phyloP scores from a whole-genome alignment of 345 rosid genomes.

The Toxicodendron radicans region DNA sequence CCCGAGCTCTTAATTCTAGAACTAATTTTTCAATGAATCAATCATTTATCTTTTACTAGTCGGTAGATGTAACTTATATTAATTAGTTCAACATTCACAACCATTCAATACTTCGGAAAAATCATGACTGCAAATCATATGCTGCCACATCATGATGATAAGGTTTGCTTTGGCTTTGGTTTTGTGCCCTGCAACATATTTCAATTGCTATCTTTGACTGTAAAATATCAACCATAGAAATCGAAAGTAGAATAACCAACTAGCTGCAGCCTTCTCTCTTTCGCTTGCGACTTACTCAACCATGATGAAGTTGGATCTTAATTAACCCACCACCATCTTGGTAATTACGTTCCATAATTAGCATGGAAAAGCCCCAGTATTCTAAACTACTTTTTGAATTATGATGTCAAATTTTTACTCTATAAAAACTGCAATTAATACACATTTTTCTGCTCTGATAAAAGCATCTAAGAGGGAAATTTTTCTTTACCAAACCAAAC shows the following conservation, averaged over 20 bases:
- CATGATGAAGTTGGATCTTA: constrained; percentile 2
- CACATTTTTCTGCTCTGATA: not conserved
- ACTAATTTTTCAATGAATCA: not conserved
- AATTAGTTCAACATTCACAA: not conserved
- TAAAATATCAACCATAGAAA: not conserved
- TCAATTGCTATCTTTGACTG: constrained; percentile 9
- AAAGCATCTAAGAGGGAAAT: too few species aligned
- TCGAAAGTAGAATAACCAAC: not conserved
- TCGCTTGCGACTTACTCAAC: constrained; percentile 34
- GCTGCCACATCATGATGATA: constrained; percentile 24
- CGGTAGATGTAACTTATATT: not conserved
- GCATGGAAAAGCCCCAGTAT: not conserved
- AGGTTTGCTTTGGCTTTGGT: constrained; percentile 12
- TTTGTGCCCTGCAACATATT: constrained; percentile 10
- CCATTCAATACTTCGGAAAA: not conserved
- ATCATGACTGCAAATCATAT: not conserved
- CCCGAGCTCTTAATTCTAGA: not conserved
- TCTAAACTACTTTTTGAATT: not conserved
- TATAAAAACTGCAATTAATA: not conserved
- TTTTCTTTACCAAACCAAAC: not conserved
- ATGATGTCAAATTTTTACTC: not conserved
- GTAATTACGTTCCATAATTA: not conserved
- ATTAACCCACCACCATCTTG: not conserved
- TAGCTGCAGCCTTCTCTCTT: not conserved
- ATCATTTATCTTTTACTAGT: not conserved